These are phyloP conservation scores for Boletellus emodensis DNA, from an alignment of 768 basidiomycete species.

Conservation along the genomic window DNA sequence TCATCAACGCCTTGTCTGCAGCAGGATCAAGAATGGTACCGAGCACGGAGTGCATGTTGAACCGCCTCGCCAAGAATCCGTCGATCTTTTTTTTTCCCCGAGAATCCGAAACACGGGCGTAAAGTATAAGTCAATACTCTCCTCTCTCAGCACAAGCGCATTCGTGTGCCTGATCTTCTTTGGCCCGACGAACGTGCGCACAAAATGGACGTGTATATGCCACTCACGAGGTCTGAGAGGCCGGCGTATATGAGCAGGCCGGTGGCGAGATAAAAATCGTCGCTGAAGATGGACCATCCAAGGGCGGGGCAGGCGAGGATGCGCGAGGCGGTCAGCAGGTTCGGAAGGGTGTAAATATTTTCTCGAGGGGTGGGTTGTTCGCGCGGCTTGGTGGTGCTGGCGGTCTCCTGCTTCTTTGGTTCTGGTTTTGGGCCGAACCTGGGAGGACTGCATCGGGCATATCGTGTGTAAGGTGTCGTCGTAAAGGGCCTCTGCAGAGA, in stretches of 20 bases:
- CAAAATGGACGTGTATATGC: too few species aligned
- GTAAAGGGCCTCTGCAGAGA: conserved; percentile 10
- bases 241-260: conserved; percentile 85
- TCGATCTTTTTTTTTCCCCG: conserved; percentile 56
- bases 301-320: conserved; percentile 87
- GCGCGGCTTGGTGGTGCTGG: neutral
- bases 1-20: conserved; percentile 94
- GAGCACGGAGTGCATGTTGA: conserved; percentile 84
- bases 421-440: conserved; percentile 1
- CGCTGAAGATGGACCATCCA: conserved; percentile 85
- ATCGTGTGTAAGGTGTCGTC: conserved; percentile 8
- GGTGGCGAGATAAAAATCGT: conserved; percentile 77
- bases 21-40: conserved; percentile 96
- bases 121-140: too few species aligned
- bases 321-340: conserved; percentile 81
- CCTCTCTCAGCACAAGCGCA: too few species aligned
- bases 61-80: conserved; percentile 84
- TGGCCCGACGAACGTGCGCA: too few species aligned
- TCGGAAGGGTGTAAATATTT: conserved; percentile 94
- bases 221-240: conserved; percentile 82
- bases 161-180: too few species aligned
- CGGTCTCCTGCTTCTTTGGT: conserved; percentile 1
- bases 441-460: conserved; percentile 4
- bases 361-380: conserved; percentile 50
- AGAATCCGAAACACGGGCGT: too few species aligned